Conservation (phyloP, 139 green algal species). For the Chloropicon primus region DNA sequence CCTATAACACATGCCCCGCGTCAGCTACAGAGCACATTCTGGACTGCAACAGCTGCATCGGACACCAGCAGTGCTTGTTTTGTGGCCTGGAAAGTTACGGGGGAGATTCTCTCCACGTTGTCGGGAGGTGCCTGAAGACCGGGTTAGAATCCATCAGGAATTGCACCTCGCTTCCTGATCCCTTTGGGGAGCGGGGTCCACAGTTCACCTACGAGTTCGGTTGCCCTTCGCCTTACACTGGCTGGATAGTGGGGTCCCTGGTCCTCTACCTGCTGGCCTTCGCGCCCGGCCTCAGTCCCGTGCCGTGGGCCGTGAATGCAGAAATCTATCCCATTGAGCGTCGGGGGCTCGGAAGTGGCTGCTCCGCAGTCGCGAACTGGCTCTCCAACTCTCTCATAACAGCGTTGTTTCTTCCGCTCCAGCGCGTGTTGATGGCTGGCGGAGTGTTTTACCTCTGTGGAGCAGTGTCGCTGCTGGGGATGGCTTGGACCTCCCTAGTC, state of each 20-base stretch:
- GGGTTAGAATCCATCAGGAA: too few relatives aligned
- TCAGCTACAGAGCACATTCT: too few relatives aligned
- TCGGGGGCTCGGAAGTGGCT: constrained; percentile 17
- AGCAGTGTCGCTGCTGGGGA: constrained; percentile 18
- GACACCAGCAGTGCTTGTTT: too few relatives aligned
- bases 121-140: too few relatives aligned
- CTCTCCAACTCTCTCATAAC: constrained; percentile 43
- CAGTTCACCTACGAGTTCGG: too few relatives aligned
- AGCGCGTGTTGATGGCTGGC: neutral
- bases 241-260: constrained; percentile 26
- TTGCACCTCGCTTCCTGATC: too few relatives aligned
- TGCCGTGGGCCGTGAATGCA: constrained; percentile 59
- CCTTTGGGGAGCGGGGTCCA: too few relatives aligned
- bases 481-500: constrained; percentile 31
- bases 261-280: constrained; percentile 50
- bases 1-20: too few relatives aligned
- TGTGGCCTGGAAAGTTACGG: too few relatives aligned
- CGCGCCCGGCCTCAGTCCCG: constrained; percentile 47
- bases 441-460: neutral
- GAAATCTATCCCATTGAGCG: constrained; percentile 48
- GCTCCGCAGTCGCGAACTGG: constrained; percentile 54
- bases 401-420: constrained; percentile 47
- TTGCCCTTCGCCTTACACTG: constrained; percentile 36
- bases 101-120: too few relatives aligned
- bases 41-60: too few relatives aligned